Base-by-base conservation (phyloP, 768 basidiomycete species). In the Lactarius pseudohatsudake region DNA sequence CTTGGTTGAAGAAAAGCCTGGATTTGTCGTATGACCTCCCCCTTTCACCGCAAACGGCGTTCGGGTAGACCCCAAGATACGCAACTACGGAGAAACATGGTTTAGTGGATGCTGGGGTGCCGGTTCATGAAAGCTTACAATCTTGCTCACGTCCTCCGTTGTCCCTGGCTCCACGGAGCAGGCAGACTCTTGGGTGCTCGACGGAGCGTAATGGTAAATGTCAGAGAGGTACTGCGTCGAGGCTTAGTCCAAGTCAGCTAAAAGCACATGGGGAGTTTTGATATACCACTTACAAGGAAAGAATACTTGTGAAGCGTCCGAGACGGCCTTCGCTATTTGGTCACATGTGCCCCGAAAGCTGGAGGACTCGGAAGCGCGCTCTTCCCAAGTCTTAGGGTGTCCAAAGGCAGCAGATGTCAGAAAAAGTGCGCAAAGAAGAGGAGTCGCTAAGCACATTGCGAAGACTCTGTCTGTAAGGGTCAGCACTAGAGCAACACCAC, bases 21-120 rank as follows among this genome's bases (percentile, higher is more conserved):
- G 67, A 36, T 72, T 72, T 6, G 60, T 69, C 1, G 72, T 10
- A 45, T 75, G 74, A 8, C 74, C 74, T 3, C 74, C 74, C 10
- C 72, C 70, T 47, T 75, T 75, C 38, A 72, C 67, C 10, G 69
- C 69, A 50, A 68, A 58, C 9, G 68, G 68, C 3, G 66, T 67
- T 45, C 64, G 66, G 10, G 62, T 67, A 2, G 28, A 18, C 11
- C 53, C 62, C 4, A 67, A 11, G 38, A 69, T 67, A 3, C 58
- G 15, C 20, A 69, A 36, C 66, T 69, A 22, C 18, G 36, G n/a
- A 13, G 13, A 59, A 36, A 16, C 6, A 5, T 26, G 11, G 47
- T 16, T 47, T 3, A 55, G 38, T 50, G 47, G 22, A 3, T 40
- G 62, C 8, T n/a, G 15, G 18, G 13, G 18, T 22, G 4, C 22